Base-by-base conservation (phyloP, 805 yeast genomes). In the Middelhovenomyces tepae region DNA sequence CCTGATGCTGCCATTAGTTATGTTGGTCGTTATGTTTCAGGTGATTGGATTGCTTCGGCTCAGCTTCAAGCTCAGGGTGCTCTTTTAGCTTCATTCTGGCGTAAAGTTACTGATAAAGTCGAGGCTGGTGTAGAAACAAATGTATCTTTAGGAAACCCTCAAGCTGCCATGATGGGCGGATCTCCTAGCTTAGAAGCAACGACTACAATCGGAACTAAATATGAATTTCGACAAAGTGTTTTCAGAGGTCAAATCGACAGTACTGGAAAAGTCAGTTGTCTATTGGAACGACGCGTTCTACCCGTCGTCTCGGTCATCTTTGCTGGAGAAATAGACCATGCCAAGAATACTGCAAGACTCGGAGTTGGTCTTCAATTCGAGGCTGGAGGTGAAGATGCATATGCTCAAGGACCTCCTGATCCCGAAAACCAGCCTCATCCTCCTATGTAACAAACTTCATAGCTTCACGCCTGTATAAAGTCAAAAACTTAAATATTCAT, bases 361-460 rank as follows among this genome's bases (percentile, higher is more conserved):
- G 98, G 98, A 56, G 73, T 87, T 50, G 97, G 96, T 60, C 69
- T 91, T 51, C 95, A 89, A 68, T 78, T 91, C 46, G 97, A 91
- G 69, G 78, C 91, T 45, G 96, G 96, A 56, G 77, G 82, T 53
- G 94, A 87, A 66, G 91, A 84, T 66, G 73, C 85, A 49, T 76
- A 83, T 71, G 71, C 82, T 47, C 57, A 54, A 46, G 38, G 31
- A 15, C 39, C 34, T 23, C 44, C 43, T 22, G 43, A 37, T 16
- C 43, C 34, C 22, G 26, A 21, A n/a, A 21, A 28, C 22, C 50
- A 46, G 33, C 54, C 50, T 15, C 47, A 42, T 16, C 48, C 50
- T 27, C 50, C 51, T 7, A 39, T 48, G 51, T 49, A 47, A 45
- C 28, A 28, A 33, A 24, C 14, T 16, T 27, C 15, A 13, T 10